Base-by-base conservation (phyloP, 805 yeast species). In the Candida berthetii region DNA sequence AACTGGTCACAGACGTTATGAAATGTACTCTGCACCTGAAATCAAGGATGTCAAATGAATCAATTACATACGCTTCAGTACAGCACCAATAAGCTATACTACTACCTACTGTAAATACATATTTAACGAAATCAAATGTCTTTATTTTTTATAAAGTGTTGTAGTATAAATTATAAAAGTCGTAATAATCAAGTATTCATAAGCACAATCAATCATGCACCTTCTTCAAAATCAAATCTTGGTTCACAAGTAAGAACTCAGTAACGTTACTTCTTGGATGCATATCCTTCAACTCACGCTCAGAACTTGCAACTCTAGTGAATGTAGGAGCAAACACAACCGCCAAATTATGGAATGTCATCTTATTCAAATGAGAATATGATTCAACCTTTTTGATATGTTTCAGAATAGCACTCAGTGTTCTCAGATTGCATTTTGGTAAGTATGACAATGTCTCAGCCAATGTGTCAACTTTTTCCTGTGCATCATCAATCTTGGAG, bases 241-340 rank as follows among this genome's bases (percentile, higher is more conserved):
- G 74, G 47, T 79, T 68, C 35, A 66, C 67, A 39, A 85, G 64
- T 45, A 91, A 62, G 50, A 84, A 73, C 58, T 88, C 96, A 4
- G 93, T 82, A 22, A 82, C 78, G 31, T 77, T 82, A 48, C 86
- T 88, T 57, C 91, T 75, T 39, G 78, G 72, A 20, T 83, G 84
- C 85, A 88, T 87, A 60, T 93, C 98, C 41, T 70, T 55, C 59
- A 93, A 77, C 60, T 93, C 99, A 41, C 82, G 74, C 48, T 84
- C 88, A 7, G 95, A 90, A 33, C 79, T 72, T 44, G 72, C 65
- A 53, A 88, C 96, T 37, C 96, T 72, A 0, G 89, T 82, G 35
- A 93, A 64, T 7, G 96, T 88, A 3, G 99, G 98, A 1, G 96
- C 96, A 69, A 93, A 93, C 7, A 91, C 96, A 35, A 93, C 87